phyloP scores from a whole-genome alignment of 257 asterid genomes.

The Knoxia roxburghii region DNA sequence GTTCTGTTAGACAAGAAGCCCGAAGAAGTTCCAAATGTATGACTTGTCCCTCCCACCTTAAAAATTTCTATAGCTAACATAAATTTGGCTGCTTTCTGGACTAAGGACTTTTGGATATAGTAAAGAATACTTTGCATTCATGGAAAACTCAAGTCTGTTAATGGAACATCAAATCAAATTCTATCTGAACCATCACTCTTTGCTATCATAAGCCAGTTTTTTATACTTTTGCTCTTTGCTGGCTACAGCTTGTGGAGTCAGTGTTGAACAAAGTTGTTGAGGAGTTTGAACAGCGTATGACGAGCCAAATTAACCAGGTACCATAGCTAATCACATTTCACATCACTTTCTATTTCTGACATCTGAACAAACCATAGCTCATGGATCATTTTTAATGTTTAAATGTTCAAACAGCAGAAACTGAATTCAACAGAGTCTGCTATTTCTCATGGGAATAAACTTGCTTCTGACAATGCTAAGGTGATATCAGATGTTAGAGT shows the following conservation, averaged over 20 bases:
- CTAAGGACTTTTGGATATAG: not conserved
- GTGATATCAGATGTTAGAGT: constrained; percentile 22
- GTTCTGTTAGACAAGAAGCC: constrained; percentile 78
- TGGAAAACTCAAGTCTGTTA: not conserved
- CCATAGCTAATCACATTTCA: not conserved
- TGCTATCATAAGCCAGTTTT: constrained; percentile 9
- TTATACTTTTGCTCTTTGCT: constrained; percentile 20
- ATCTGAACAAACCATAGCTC: not conserved
- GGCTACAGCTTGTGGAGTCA: constrained; percentile 81
- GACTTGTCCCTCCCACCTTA: constrained; percentile 15
- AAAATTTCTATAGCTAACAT: not conserved
- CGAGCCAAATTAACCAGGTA: constrained; percentile 63
- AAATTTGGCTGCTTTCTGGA: constrained; percentile 5
- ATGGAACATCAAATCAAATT: not conserved
- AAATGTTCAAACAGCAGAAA: constrained; percentile 44
- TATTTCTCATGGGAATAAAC: constrained; percentile 32
- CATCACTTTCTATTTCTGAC: constrained; percentile 6
- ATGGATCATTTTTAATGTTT: constrained; percentile 1
- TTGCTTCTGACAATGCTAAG: constrained; percentile 34
- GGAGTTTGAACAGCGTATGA: constrained; percentile 78
- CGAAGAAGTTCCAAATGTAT: constrained; percentile 84
- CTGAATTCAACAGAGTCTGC: constrained; percentile 32
- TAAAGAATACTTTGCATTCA: not conserved
- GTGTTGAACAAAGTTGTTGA: constrained; percentile 74
- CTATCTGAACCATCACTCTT: not conserved